phyloP scores from a whole-genome alignment of 2,329 filamentous ascomycete genomes.

The Metarhizium guizhouense region DNA sequence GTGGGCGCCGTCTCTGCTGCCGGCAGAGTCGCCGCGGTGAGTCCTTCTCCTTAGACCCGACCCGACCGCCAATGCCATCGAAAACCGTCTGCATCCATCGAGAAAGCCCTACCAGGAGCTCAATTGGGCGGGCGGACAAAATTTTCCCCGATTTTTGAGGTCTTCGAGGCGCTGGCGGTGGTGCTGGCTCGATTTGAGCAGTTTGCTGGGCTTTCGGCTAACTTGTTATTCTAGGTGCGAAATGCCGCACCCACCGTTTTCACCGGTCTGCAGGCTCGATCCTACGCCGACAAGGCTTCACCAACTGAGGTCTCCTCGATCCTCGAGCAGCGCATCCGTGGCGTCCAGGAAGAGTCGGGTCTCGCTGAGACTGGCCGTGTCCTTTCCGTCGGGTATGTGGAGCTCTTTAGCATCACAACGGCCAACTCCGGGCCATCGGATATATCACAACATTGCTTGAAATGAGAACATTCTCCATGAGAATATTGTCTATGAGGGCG shows the following conservation, averaged over 20 bases:
- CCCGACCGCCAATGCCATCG: slow-evolving; percentile 37
- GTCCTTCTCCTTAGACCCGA: slow-evolving; percentile 43
- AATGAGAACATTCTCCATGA: neutral
- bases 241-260: slow-evolving; percentile 71
- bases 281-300: slow-evolving; percentile 87
- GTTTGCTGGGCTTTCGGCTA: slow-evolving; percentile 43
- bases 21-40: slow-evolving; percentile 89
- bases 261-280: slow-evolving; percentile 57
- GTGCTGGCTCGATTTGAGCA: slow-evolving; percentile 17
- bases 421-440: neutral
- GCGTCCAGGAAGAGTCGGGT: slow-evolving; percentile 92
- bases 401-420: slow-evolving; percentile 8
- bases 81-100: slow-evolving; percentile 24
- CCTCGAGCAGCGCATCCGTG: slow-evolving; percentile 97
- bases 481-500: neutral
- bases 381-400: slow-evolving; percentile 92
- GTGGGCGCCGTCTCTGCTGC: slow-evolving; percentile 88
- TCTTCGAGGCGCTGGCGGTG: neutral
- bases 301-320: slow-evolving; percentile 99
- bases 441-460: neutral
- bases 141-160: neutral
- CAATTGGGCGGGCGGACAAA: slow-evolving; percentile 24
- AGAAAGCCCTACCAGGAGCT: slow-evolving; percentile 19
- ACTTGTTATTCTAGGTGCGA: slow-evolving; percentile 61
- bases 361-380: slow-evolving; percentile 98